Conservation (phyloP, 129 eudicot genomes). For the Chrysanthemum makinoi region DNA sequence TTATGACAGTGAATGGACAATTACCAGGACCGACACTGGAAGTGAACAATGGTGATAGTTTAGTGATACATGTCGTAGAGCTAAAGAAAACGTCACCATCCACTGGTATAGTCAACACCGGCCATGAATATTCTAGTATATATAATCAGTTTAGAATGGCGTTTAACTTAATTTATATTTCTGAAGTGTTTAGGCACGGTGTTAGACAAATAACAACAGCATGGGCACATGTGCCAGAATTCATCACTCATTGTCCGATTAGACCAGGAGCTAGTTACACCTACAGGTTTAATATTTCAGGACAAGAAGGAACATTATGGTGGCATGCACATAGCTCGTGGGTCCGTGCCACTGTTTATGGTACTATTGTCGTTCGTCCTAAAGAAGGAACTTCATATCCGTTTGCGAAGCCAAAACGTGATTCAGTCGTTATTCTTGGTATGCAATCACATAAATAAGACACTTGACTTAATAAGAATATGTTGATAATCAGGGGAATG, state of each 20-base stretch:
- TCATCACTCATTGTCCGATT: constrained; percentile 68
- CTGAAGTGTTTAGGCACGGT: constrained; percentile 59
- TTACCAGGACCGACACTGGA: constrained; percentile 57
- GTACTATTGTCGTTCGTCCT: constrained; percentile 38
- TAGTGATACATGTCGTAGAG: constrained; percentile 61
- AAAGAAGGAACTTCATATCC: constrained; percentile 9
- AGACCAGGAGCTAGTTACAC: too few species aligned
- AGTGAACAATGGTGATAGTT: too few species aligned
- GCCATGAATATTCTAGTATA: too few species aligned
- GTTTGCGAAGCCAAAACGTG: constrained; percentile 76
- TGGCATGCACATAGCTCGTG: constrained; percentile 37
- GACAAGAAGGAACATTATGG: too few species aligned
- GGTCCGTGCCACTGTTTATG: constrained; percentile 90
- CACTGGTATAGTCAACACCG: constrained; percentile 11
- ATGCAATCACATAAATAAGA: background rate
- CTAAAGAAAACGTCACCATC: constrained; percentile 74
- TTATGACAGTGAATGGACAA: constrained; percentile 81
- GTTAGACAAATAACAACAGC: constrained; percentile 83
- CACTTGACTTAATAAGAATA: background rate
- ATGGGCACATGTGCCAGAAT: constrained; percentile 96
- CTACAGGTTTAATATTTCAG: too few species aligned
- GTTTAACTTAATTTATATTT: background rate
- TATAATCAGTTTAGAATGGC: too few species aligned
- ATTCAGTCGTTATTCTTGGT: constrained; percentile 75
- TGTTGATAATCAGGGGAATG: constrained; percentile 66